Conservation (phyloP, 2,329 filamentous ascomycete species). For the Aureobasidium sp. region DNA sequence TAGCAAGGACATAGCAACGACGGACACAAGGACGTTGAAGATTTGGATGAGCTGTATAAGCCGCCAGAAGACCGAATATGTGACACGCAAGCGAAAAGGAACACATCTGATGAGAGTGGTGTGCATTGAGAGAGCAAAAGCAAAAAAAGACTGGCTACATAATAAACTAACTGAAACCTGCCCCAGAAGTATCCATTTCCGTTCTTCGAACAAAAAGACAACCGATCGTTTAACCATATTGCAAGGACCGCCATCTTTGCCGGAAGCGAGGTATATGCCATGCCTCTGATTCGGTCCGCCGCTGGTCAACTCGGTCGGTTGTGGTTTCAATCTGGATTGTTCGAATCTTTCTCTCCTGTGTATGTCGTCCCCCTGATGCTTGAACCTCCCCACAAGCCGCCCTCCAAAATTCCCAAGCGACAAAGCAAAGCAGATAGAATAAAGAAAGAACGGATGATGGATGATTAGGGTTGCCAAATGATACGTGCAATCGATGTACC, state of each 20-base stretch:
- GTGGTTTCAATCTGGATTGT: slow-evolving; percentile 9
- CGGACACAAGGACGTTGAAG: too few relatives aligned
- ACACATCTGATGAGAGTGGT: not conserved
- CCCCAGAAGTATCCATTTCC: not conserved
- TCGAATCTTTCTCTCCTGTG: slow-evolving; percentile 5
- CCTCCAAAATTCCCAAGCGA: slow-evolving; percentile 9
- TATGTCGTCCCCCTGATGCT: slow-evolving; percentile 7
- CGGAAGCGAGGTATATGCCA: not conserved
- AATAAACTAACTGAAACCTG: slow-evolving; percentile 1
- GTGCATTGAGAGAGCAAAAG: not conserved
- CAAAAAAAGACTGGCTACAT: not conserved
- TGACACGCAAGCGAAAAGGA: not conserved
- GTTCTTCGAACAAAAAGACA: slow-evolving; percentile 1
- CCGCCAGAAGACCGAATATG: too few relatives aligned
- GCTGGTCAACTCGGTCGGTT: not conserved
- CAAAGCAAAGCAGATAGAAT: slow-evolving; percentile 9
- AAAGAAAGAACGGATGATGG: slow-evolving; percentile 1
- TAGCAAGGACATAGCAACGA: not conserved
- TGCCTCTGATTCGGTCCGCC: not conserved
- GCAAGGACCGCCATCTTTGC: not conserved
- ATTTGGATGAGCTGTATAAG: too few relatives aligned
- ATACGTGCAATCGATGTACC: slow-evolving; percentile 14
- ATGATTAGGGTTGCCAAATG: slow-evolving; percentile 9
- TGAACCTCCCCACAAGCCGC: slow-evolving; percentile 19
- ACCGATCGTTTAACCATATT: not conserved